Evolutionary conservation across 164 flowering plant species (phyloP), one percentile per base, ranked within the genome.

Genomic region (Annona squamosa): DNA sequence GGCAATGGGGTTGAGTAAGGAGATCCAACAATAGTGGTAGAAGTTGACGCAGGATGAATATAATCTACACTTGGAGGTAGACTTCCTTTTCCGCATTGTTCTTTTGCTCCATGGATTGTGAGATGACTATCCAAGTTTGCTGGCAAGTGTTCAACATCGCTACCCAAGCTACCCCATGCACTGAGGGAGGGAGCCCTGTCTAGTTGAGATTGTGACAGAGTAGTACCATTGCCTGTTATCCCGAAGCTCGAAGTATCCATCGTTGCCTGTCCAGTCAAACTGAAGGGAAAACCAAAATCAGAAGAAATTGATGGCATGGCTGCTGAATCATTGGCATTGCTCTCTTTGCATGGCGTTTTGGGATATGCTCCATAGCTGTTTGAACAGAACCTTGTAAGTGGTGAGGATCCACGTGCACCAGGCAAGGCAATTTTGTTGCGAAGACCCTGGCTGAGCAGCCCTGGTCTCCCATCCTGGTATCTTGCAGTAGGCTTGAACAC

Each of bases 401-500:
- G 86, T 13, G 86, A 82, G 19, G 89, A 45, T 85, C 81, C 76
- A 89, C 72, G 75, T 81, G 70, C 91, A 79, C 86, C 87, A 69
- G 81, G 43, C 67, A 84, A 59, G 71, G 56, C 5, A 19, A 46
- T 66, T 16, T 72, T 74, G 48, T 76, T 76, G 46, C 42, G 70
- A 17, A 19, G 12, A 5, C 46, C 78, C 67, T 73, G 77, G 44
- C 41, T 67, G 41, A 77, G 19, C 41, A 43, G 62, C 1, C 75
- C 71, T 69, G 66, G 75, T 0, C 67, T 63, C 46, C 69, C 26
- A 45, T 70, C 81, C 90, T 3, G 98, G 90, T 26, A 81, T 74
- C 94, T 85, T 37, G 76, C 76, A 46, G 87, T 81, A 48, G 98
- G 98, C 82, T 85, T 88, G 84, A 93, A 91, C 44, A 93, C 88